These are phyloP conservation scores for Fusarium avenaceum DNA, from an alignment of 2,329 filamentous ascomycete genomes.

Conservation along the genomic window DNA sequence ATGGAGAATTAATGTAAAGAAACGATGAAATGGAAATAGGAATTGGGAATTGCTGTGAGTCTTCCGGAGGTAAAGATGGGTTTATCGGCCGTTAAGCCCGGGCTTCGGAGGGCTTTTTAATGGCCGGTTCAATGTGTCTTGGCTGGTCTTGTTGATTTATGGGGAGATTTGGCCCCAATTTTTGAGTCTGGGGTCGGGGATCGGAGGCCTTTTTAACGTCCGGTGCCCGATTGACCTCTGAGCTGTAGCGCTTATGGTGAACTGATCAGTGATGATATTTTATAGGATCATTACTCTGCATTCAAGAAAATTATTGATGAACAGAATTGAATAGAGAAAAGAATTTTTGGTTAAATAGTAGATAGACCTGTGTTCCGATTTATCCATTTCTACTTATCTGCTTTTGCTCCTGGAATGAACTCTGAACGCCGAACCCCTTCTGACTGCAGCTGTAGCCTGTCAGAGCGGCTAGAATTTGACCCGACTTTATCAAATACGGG, in stretches of 20 bases:
- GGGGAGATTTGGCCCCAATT: background rate
- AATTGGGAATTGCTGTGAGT: background rate
- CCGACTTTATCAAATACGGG: background rate
- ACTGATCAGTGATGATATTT: background rate
- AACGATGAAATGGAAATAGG: background rate
- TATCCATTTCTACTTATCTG: too few species aligned
- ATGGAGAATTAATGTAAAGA: background rate
- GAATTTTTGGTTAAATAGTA: too few species aligned
- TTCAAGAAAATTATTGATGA: too few species aligned
- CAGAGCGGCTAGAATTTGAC: slow-evolving; percentile 9
- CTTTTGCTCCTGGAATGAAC: too few species aligned
- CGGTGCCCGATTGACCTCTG: slow-evolving; percentile 6
- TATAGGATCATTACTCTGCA: too few species aligned
- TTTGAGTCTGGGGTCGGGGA: background rate
- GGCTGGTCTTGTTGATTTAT: background rate
- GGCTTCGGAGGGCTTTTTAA: slow-evolving; percentile 31
- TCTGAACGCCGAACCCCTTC: too few species aligned
- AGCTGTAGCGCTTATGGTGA: background rate
- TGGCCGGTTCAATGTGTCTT: slow-evolving; percentile 4
- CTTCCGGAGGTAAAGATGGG: slow-evolving; percentile 21
- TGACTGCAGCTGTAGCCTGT: too few species aligned
- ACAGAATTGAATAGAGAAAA: too few species aligned
- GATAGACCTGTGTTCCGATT: too few species aligned
- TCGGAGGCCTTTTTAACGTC: slow-evolving; percentile 8
- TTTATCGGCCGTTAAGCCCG: slow-evolving; percentile 32